Evolutionary conservation across 2,329 filamentous ascomycete genomes (phyloP).

Genomic region (Bipolaris zeicola): DNA sequence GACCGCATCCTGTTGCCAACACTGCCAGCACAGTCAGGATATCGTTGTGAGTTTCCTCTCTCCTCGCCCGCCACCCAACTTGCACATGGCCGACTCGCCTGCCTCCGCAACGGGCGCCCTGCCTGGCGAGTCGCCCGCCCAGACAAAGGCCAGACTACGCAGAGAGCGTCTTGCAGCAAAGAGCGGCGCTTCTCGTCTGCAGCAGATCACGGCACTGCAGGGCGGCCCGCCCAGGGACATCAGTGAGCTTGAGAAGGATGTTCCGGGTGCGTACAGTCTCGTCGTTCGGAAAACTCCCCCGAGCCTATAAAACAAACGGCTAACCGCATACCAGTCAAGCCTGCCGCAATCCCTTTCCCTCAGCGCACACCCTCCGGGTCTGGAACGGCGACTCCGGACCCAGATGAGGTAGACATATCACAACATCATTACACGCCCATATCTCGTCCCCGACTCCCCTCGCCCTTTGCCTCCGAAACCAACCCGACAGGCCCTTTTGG

Average conservation of each 20-base stretch:
- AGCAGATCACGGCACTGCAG: slow-evolving; percentile 72
- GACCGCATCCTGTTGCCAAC: not conserved
- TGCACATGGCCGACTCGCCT: slow-evolving; percentile 35
- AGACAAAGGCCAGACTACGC: slow-evolving; percentile 70
- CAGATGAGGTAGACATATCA: slow-evolving; percentile 81
- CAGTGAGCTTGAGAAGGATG: slow-evolving; percentile 42
- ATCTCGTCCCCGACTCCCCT: slow-evolving; percentile 50
- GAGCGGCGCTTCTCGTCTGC: slow-evolving; percentile 71
- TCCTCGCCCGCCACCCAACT: not conserved
- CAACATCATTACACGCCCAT: slow-evolving; percentile 69
- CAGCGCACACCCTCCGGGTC: slow-evolving; percentile 25
- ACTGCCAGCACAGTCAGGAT: not conserved
- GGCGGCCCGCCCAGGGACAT: slow-evolving; percentile 57
- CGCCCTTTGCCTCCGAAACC: slow-evolving; percentile 42
- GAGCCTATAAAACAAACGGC: slow-evolving; percentile 14
- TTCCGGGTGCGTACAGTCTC: slow-evolving; percentile 41
- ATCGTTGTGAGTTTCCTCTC: not conserved
- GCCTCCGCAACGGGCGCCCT: slow-evolving; percentile 23
- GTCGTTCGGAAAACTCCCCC: not conserved
- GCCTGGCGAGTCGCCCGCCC: slow-evolving; percentile 49
- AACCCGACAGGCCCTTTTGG: slow-evolving; percentile 26
- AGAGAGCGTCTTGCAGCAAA: slow-evolving; percentile 82
- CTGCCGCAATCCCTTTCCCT: slow-evolving; percentile 25
- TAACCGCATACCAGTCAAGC: slow-evolving; percentile 33
- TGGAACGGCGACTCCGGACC: slow-evolving; percentile 55